Base-by-base conservation (phyloP, 306 rosid species). In the Gastrolobium bilobum region DNA sequence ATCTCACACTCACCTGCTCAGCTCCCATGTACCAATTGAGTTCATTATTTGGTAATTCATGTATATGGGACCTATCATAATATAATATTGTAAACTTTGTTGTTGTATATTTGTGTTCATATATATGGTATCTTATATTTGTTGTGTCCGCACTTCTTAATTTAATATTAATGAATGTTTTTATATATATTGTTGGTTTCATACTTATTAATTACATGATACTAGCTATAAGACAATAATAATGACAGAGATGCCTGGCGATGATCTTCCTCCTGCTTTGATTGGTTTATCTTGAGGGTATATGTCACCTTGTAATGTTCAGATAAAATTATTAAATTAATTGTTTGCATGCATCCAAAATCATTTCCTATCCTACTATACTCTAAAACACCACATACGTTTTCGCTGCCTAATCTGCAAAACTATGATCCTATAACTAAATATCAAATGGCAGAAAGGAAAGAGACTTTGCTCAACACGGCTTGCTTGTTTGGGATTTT, bases 301-400 rank as follows among this genome's bases (percentile, higher is more conserved):
- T 63, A 64, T 79, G 59, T 80, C 47, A 53, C 82, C 75, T 70
- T 75, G 84, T 75, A 69, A 54, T 61, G 15, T 74, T 44, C 63
- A 67, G 31, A 46, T 53, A 72, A 47, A 48, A 63, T 75, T n/a
- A n/a, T n/a, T 39, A 75, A 43, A 35, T 29, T 47, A 59, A 9
- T 64, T 64, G 34, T 43, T 77, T 39, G 42, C 43, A 75, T 50
- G 79, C 62, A 8, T 63, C 50, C 74, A 69, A 86, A 31, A 48
- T 13, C 2, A 35, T 5, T 35, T 76, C 30, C 38, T 5, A 58
- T 68, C 15, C 29, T 70, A 10, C 69, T 75, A 11, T 26, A 58
- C 57, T 75, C 31, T 58, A 60, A 43, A 58, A 81, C 67, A 75
- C 51, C 77, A 75, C 10, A 53, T 64, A 73, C 48, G 62, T 65